These are phyloP conservation scores for Dendrostoma leiphaemia DNA, from an alignment of 2,329 filamentous ascomycete genomes.

Conservation along the genomic window DNA sequence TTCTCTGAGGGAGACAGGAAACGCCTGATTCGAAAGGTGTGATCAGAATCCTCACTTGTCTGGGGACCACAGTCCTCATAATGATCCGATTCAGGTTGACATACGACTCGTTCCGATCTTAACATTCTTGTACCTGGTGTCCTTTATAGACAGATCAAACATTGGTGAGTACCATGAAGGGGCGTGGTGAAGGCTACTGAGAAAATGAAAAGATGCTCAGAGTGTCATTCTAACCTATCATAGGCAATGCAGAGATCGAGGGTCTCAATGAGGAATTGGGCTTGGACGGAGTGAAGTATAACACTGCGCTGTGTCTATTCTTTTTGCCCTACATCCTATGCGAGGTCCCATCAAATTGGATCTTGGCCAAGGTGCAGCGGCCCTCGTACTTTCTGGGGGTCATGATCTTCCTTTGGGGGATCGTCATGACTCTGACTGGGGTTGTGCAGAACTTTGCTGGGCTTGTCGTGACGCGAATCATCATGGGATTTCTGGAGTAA, in stretches of 20 bases:
- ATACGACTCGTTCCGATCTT: slow-evolving; percentile 1
- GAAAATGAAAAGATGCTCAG: neutral
- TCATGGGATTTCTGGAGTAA: slow-evolving; percentile 42
- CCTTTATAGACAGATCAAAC: slow-evolving; percentile 4
- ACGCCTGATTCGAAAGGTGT: slow-evolving; percentile 1
- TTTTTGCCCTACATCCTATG: slow-evolving; percentile 37
- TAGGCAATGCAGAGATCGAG: slow-evolving; percentile 46
- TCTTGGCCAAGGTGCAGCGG: slow-evolving; percentile 35
- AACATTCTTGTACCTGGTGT: slow-evolving; percentile 3
- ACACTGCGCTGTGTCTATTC: slow-evolving; percentile 38
- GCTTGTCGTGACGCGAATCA: slow-evolving; percentile 40
- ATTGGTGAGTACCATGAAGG: slow-evolving; percentile 4
- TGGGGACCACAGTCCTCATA: neutral
- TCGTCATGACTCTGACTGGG: slow-evolving; percentile 46
- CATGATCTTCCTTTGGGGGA: slow-evolving; percentile 43
- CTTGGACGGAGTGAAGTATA: slow-evolving; percentile 40
- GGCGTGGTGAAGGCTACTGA: too few relatives aligned
- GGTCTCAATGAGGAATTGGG: slow-evolving; percentile 41
- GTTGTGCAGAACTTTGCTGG: slow-evolving; percentile 38
- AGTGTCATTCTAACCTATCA: slow-evolving; percentile 31
- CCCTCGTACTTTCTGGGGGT: slow-evolving; percentile 35
- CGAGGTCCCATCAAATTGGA: slow-evolving; percentile 41
- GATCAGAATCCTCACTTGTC: too few relatives aligned
- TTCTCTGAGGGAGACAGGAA: neutral
- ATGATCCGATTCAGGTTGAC: neutral